These are phyloP conservation scores for Beauveria rudraprayagi DNA, from an alignment of 2,329 filamentous ascomycete genomes.

Conservation along the genomic window DNA sequence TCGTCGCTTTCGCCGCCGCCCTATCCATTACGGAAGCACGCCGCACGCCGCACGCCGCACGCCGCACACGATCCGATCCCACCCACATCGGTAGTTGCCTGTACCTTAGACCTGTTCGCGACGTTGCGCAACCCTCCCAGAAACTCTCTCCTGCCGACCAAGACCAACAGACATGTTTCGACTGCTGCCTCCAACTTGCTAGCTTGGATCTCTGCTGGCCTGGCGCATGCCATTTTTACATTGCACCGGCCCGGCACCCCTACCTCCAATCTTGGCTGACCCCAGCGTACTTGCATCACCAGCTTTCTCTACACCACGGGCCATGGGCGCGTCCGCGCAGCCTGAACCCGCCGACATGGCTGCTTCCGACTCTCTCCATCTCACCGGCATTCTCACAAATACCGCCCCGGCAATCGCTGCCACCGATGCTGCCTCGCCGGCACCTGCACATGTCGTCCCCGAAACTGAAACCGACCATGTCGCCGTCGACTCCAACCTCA, in stretches of 20 bases:
- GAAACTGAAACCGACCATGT: constrained; percentile 14
- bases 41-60: background rate
- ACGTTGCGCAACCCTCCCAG: background rate
- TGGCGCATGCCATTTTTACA: background rate
- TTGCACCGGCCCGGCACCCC: background rate
- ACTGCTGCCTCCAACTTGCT: constrained; percentile 2
- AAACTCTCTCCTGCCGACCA: background rate
- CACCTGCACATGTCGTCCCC: constrained; percentile 9
- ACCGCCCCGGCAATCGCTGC: background rate
- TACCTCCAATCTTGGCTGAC: background rate
- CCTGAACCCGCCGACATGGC: constrained; percentile 6
- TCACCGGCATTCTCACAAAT: background rate
- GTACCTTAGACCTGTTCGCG: background rate
- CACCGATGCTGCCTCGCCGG: constrained; percentile 14
- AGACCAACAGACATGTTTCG: constrained; percentile 7
- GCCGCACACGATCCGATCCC: constrained; percentile 1
- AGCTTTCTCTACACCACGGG: background rate
- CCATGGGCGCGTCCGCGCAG: background rate
- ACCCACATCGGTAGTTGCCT: background rate
- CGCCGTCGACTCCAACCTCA: constrained; percentile 12
- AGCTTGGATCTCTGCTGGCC: background rate
- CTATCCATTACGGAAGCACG: background rate
- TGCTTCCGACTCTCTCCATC: background rate
- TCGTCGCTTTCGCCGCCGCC: background rate
- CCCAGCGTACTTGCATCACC: background rate